These are phyloP conservation scores for Yarrowia divulgata DNA, from an alignment of 805 yeast species.

Conservation along the genomic window DNA sequence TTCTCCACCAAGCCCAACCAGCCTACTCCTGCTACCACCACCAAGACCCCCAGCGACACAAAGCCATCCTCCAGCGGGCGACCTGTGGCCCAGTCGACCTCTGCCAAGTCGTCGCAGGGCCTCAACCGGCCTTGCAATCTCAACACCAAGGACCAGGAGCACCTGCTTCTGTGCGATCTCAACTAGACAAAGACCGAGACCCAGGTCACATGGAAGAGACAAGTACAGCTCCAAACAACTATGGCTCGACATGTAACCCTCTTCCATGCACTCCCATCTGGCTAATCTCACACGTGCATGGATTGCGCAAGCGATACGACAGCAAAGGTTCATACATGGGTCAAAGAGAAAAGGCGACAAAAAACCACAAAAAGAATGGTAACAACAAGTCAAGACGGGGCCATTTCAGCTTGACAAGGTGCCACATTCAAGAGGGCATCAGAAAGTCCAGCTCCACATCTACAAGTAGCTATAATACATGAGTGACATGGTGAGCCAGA, in stretches of 20 bases:
- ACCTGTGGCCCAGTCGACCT: background rate
- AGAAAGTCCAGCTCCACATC: no score
- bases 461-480: background rate
- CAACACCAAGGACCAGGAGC: constrained; percentile 31
- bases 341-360: no score
- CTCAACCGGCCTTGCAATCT: constrained; percentile 1
- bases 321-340: background rate
- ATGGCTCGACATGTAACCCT: background rate
- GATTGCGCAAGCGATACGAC: constrained; percentile 18
- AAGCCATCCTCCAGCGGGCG: constrained; percentile 13
- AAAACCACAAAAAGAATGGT: no score
- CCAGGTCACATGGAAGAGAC: background rate
- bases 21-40: background rate
- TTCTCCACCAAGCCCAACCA: constrained; percentile 2
- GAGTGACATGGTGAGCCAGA: background rate
- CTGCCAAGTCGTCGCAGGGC: background rate
- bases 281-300: constrained; percentile 9
- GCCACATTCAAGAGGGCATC: no score
- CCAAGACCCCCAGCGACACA: constrained; percentile 7
- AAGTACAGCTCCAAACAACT: no score
- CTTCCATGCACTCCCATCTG: constrained; percentile 8
- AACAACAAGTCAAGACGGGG: no score
- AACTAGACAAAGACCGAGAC: constrained; percentile 11
- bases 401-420: no score
- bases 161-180: constrained; percentile 22